Base-by-base conservation (phyloP, 2,329 filamentous ascomycete species). In the Phaeophleospora eucalypticola region DNA sequence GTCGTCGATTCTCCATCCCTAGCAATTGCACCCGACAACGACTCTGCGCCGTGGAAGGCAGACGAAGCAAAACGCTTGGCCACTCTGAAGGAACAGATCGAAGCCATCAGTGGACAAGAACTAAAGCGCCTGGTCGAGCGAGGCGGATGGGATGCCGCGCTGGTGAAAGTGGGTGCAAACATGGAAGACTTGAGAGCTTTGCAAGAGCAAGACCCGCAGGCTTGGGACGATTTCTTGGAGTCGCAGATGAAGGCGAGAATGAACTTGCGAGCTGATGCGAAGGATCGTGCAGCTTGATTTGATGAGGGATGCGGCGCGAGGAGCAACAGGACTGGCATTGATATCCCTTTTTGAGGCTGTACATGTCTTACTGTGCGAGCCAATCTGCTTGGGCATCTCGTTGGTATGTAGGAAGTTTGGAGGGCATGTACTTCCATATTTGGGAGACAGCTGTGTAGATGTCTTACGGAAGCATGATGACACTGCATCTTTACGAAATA, bases 141-240 rank as follows among this genome's bases (percentile, higher is more conserved):
- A 14, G 52, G 60, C 18, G 84, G 85, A 0, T 77, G 78, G 41
- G 73, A 86, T 10, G 71, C 72, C 45, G 77, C 81, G 0, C 82
- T 88, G 54, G 75, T 79, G 57, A 78, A 83, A 59, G 72, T 79
- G 15, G 79, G 79, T 4, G 75, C 77, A 20, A 86, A 89, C 53
- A 81, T 82, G 0, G 79, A 82, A 52, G 76, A 85, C 63, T 80
- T 86, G 77, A 76, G 78, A 41, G 68, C 69, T 6, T 80, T 89
- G 60, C 74, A 72, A 57, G 57, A 63, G 36, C 66, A 70, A 45
- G 65, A 68, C 58, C 65, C 66, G 7, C 51, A 54, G 24, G 63
- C 57, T 4, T 68, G 64, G 63, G 59, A 61, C 47, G 52, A 58
- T 34, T 67, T 68, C 45, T 59, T 57, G 49, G 64, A 67, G 48